A percentile compares a stretch with the other conserved stretches of the same genome.
phyloP scores from a whole-genome alignment of 148 eudicot genomes.

The Simmondsia chinensis region DNA sequence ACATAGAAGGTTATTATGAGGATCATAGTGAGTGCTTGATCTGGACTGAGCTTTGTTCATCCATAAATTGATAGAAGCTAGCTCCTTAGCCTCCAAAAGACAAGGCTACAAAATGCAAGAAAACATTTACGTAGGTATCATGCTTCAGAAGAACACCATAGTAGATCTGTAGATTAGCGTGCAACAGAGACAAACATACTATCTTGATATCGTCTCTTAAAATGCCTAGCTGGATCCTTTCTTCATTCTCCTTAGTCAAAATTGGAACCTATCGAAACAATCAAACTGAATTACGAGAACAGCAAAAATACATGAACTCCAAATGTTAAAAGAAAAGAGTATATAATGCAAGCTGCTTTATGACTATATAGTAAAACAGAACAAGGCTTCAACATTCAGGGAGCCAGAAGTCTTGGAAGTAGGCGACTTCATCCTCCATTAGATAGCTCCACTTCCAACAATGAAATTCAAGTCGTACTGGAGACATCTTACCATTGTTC shows the following conservation, averaged over 20 bases:
- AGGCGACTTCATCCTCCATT: too few relatives aligned
- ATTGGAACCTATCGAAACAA: conserved; percentile 61
- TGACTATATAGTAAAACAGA: too few relatives aligned
- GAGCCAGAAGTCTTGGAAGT: too few relatives aligned
- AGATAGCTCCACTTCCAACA: too few relatives aligned
- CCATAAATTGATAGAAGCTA: conserved; percentile 84
- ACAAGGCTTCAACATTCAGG: too few relatives aligned
- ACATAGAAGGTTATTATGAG: conserved; percentile 85
- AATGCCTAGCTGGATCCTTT: conserved; percentile 48
- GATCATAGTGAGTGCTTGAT: conserved; percentile 96
- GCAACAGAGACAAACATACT: conserved; percentile 27
- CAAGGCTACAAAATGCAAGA: conserved; percentile 44
- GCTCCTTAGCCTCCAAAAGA: conserved; percentile 38
- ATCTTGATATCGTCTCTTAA: conserved; percentile 59
- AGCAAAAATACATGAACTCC: too few relatives aligned
- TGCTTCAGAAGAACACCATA: not conserved
- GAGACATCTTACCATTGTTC: too few relatives aligned
- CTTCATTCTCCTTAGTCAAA: conserved; percentile 53
- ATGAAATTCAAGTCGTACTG: too few relatives aligned
- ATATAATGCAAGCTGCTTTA: too few relatives aligned
- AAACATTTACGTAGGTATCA: not conserved
- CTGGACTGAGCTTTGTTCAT: conserved; percentile 71
- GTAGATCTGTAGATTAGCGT: not conserved
- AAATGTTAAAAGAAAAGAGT: too few relatives aligned
- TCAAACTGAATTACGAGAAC: too few relatives aligned